Evolutionary conservation across 164 flowering plant genomes (phyloP), one percentile per base, ranked within the genome.

Genomic region (Piper longum): DNA sequence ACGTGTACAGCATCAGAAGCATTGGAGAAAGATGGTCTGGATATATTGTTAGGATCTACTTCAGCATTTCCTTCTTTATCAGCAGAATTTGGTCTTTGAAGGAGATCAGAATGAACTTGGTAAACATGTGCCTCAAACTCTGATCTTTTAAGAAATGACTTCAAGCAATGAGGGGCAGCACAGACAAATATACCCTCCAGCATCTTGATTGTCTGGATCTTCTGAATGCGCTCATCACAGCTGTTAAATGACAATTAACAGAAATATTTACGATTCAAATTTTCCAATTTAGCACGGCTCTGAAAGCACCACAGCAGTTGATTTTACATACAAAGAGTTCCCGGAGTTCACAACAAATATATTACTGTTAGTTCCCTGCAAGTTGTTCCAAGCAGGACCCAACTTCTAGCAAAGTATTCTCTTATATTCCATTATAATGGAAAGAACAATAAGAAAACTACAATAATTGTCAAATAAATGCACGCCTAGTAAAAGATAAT

Each of bases 131-230:
- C 74, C 69, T 86, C 89, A 77, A 95, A 95, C 3, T 86, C 92
- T 26, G 74, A 45, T 69, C 74, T 82, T 77, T 91, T 87, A 54
- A 87, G 67, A 64, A 95, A 95, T 64, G 99, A 95, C 68, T 89
- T 91, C 64, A 95, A 85, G 69, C 98, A 95, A 64, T 91, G 99
- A 17, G 96, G 95, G 56, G 99, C 99, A 7, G 96, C 99, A 78
- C 99, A 95, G 44, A 95, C 77, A 75, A 77, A 91, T 54, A 95
- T 85, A 48, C 97, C 96, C 67, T 91, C 96, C 89, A 87, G 81
- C 87, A 89, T 77, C 76, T 91, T 95, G 43, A 89, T 87, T 5
- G 96, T 91, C 77, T 91, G 98, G 70, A 95, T 91, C 82, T 87
- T 91, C 76, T 83, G 96, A 64, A 95, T 83, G 41, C 99, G 93